Percentiles rank a stretch among this genome's conserved stretches.
Evolutionary conservation across 208 protist genomes (phyloP).

Genomic region (Leishmania gerbilli): DNA sequence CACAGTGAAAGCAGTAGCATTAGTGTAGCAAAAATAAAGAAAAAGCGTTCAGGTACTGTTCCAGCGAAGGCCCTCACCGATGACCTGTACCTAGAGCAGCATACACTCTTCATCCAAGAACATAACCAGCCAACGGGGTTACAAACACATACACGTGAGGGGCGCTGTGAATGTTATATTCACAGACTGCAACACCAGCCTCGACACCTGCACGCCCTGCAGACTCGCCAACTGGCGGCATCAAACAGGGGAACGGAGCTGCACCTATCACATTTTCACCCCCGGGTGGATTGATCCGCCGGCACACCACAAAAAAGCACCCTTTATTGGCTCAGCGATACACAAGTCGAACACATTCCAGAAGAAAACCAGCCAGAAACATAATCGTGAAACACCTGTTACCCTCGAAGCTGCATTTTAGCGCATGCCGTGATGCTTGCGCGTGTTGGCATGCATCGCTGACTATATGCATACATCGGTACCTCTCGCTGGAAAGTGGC

Average conservation of each 20-base stretch:
- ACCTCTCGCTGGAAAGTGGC: background rate
- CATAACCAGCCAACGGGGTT: background rate
- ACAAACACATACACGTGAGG: background rate
- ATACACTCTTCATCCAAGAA: background rate
- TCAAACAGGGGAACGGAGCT: background rate
- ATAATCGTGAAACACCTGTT: background rate
- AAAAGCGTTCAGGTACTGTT: background rate
- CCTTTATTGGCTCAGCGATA: background rate
- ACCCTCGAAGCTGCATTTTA: background rate
- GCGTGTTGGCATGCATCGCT: background rate
- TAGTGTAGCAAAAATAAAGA: background rate
- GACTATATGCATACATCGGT: background rate
- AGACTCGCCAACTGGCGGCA: background rate
- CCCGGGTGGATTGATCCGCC: background rate
- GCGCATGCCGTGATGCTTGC: background rate
- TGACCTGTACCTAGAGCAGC: background rate
- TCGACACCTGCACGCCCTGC: background rate
- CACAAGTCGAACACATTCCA: background rate
- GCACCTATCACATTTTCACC: background rate
- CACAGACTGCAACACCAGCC: background rate
- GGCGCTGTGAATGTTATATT: background rate
- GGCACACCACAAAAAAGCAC: background rate
- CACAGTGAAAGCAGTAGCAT: background rate
- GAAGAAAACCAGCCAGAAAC: background rate
- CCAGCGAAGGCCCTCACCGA: background rate